Evolutionary conservation across 2,329 filamentous ascomycete genomes (phyloP), one percentile per base, ranked within the genome.

Genomic region (Clarireedia paspali): DNA sequence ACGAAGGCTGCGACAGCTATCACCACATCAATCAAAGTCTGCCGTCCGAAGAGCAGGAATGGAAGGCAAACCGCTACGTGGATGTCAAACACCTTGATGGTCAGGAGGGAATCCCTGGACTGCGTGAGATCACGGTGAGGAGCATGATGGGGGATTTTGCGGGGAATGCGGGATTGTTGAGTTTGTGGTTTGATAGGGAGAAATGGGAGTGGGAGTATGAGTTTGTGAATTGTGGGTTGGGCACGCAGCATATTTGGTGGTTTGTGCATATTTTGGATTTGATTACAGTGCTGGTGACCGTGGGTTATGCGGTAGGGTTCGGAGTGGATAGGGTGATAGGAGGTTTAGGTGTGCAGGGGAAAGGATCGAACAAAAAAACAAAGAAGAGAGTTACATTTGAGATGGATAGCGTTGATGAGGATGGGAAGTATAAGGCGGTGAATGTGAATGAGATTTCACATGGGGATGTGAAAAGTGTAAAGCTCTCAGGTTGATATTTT

Each of bases 111-210:
- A 63, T 80, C 2, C 82, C 87, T 0, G 87, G 87, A 0, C 75
- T 96, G 5, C 79, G 92, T 27, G 94, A 99, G 72, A 83, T 97
- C 61, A 99, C 94, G 0, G 88, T 99, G 2, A 84, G 91, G 57
- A 96, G 90, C 71, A 97, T 99, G 91, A 99, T 99, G 94, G 94
- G 94, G 55, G 88, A 89, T 56, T 99, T 88, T 71, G 86, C 84
- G n/a, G 94, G 94, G 20, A 94, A 96, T 68, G 90, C 91, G 0
- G 94, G 91, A 0, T 76, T 99, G 44, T 72, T 99, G 42, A 94
- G 88, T 59, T 79, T 88, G 0, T 99, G 92, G 92, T 97, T 92
- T 67, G 89, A 97, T 69, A 71, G 80, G 55, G 75, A 78, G 2
- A 71, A 72, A 1, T 85, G 82, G 76, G 82, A 88, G 69, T 99